Percentiles rank a stretch among this genome's conserved stretches.
These are phyloP conservation scores for Nakaseomyces bracarensis DNA, from an alignment of 1,139 yeast species.

Conservation along the genomic window DNA sequence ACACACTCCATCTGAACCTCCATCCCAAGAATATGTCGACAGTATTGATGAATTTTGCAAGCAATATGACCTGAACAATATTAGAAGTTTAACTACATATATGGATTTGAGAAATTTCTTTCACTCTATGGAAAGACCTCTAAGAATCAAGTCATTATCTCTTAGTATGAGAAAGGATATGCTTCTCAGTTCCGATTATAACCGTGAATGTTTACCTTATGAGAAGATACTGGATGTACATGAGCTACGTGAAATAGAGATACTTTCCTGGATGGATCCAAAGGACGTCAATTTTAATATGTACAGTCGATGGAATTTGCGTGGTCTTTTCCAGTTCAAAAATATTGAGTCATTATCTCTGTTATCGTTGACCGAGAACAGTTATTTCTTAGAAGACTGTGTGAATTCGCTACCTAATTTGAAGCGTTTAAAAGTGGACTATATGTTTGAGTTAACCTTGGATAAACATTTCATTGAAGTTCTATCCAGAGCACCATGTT, in stretches of 20 bases:
- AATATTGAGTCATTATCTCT: slow-evolving; percentile 19
- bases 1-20: slow-evolving; percentile 17
- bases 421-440: slow-evolving; percentile 23
- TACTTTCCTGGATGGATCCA: slow-evolving; percentile 27
- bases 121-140: slow-evolving; percentile 15
- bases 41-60: slow-evolving; percentile 13
- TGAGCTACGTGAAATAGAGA: slow-evolving; percentile 19
- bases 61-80: slow-evolving; percentile 17
- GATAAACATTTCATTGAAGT: slow-evolving; percentile 8
- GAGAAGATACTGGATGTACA: slow-evolving; percentile 22
- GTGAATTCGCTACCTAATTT: slow-evolving; percentile 14
- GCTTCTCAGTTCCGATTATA: not conserved
- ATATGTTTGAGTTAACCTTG: slow-evolving; percentile 22
- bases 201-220: slow-evolving; percentile 10
- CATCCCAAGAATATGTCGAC: slow-evolving; percentile 17
- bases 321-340: slow-evolving; percentile 18
- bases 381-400: slow-evolving; percentile 17
- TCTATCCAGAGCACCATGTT: slow-evolving; percentile 15
- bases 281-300: slow-evolving; percentile 16
- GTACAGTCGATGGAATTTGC: slow-evolving; percentile 21
- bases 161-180: slow-evolving; percentile 28
- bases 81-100: slow-evolving; percentile 23
- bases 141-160: slow-evolving; percentile 20
- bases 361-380: slow-evolving; percentile 20
- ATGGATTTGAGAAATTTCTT: slow-evolving; percentile 24